Conservation (phyloP, 441 rosid species). For the Arabidopsis lyrata region DNA sequence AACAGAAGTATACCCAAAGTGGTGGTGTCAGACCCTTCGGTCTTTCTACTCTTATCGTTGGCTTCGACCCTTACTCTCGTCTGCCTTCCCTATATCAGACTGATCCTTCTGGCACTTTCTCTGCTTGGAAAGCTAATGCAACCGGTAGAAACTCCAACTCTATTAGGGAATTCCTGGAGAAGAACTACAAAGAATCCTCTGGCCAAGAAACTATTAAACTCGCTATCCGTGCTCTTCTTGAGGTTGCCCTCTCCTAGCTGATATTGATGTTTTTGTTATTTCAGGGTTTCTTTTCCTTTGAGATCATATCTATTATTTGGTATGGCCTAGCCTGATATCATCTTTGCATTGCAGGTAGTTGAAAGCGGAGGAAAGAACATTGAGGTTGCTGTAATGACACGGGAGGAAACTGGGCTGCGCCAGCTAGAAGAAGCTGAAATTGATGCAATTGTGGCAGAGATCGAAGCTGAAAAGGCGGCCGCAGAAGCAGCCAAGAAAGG, state of each 20-base stretch:
- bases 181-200: conserved; percentile 83
- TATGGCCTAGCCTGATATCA: neutral
- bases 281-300: neutral
- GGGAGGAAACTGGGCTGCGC: conserved; percentile 63
- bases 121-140: conserved; percentile 98
- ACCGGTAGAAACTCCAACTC: conserved; percentile 95
- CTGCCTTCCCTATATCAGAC: conserved; percentile 82
- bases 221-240: conserved; percentile 89
- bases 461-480: conserved; percentile 95
- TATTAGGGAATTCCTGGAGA: conserved; percentile 83
- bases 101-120: conserved; percentile 93
- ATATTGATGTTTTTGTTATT: neutral
- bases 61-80: conserved; percentile 80
- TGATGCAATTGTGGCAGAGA: conserved; percentile 85
- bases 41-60: conserved; percentile 86
- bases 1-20: conserved; percentile 92
- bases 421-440: conserved; percentile 94
- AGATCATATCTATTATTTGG: neutral
- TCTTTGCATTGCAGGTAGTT: conserved; percentile 63
- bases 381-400: conserved; percentile 89
- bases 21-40: conserved; percentile 96
- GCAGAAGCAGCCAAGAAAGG: conserved; percentile 94
- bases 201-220: conserved; percentile 84
- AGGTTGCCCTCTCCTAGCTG: conserved; percentile 47
- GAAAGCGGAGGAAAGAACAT: conserved; percentile 99